A percentile compares a stretch with the other conserved stretches of the same genome.
Conservation (phyloP, 31 red algal genomes). For the Porphyra umbilicalis region DNA sequence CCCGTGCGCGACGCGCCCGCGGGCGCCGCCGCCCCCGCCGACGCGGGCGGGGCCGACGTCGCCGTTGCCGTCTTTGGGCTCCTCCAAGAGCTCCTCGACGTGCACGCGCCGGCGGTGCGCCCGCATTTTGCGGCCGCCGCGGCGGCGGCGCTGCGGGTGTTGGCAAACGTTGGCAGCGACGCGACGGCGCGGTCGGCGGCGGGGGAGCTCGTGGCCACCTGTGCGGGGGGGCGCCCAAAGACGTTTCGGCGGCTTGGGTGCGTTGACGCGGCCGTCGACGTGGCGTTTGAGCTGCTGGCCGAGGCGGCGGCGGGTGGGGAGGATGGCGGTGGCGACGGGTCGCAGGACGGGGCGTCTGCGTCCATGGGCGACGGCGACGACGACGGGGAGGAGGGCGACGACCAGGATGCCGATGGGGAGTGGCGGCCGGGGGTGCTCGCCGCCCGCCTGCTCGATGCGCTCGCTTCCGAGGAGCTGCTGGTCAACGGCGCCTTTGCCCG, state of each 20-base stretch:
- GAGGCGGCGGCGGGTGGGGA: neutral
- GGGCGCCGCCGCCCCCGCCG: neutral
- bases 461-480: neutral
- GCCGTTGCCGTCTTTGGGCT: neutral
- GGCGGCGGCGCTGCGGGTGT: neutral
- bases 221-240: neutral
- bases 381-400: neutral
- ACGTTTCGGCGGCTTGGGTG: neutral
- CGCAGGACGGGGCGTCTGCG: neutral
- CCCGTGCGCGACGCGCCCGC: neutral
- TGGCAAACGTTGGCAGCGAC: neutral
- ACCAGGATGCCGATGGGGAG: neutral
- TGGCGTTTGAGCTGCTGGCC: neutral
- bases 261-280: neutral
- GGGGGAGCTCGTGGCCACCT: neutral
- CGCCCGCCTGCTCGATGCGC: neutral
- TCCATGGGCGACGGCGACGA: neutral
- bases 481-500: neutral
- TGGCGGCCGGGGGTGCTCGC: neutral
- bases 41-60: neutral
- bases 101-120: neutral
- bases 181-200: neutral
- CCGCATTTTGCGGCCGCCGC: neutral
- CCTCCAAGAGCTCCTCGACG: neutral
- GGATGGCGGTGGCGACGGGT: neutral